These are phyloP conservation scores for Marchantia polymorpha DNA, from an alignment of 225 moss, liverwort and hornwort species.

Conservation along the genomic window DNA sequence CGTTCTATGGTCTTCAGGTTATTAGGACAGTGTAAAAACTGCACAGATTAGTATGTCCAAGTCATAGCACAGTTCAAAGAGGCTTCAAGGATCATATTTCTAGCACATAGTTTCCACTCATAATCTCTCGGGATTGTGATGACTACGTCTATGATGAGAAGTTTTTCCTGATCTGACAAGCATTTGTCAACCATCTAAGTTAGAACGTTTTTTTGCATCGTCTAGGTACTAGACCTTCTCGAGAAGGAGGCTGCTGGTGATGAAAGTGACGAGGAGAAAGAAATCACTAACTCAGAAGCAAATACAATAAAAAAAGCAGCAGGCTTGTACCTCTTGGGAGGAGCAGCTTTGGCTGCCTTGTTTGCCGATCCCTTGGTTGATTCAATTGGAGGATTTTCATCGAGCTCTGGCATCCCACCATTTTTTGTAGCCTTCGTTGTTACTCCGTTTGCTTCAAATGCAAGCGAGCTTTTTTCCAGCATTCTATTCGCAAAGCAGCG, in stretches of 20 bases:
- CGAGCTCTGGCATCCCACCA: slow-evolving; percentile 73
- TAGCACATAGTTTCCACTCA: not conserved
- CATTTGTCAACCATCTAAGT: not conserved
- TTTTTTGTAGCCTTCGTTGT: slow-evolving; percentile 95
- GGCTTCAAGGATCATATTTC: not conserved
- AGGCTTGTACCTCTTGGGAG: slow-evolving; percentile 45
- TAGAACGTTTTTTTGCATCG: not conserved
- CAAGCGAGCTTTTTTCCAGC: slow-evolving; percentile 93
- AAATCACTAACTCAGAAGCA: slow-evolving; percentile 32
- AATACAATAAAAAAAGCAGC: slow-evolving; percentile 53
- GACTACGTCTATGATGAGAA: not conserved
- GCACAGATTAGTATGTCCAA: not conserved
- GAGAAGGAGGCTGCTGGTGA: slow-evolving; percentile 56
- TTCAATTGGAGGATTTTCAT: slow-evolving; percentile 81
- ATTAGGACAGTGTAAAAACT: not conserved
- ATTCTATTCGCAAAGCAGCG: slow-evolving; percentile 72
- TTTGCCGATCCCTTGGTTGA: slow-evolving; percentile 93
- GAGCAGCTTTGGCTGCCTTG: slow-evolving; percentile 65
- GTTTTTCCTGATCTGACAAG: not conserved
- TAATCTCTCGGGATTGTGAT: not conserved
- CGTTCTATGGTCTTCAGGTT: not conserved
- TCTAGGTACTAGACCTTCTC: slow-evolving; percentile 75
- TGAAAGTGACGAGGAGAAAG: slow-evolving; percentile 33
- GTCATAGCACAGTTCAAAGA: not conserved
- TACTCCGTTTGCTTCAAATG: slow-evolving; percentile 91